Conservation (phyloP, 371 early-diverging fungal species). For the Lichtheimia hyalospora region DNA sequence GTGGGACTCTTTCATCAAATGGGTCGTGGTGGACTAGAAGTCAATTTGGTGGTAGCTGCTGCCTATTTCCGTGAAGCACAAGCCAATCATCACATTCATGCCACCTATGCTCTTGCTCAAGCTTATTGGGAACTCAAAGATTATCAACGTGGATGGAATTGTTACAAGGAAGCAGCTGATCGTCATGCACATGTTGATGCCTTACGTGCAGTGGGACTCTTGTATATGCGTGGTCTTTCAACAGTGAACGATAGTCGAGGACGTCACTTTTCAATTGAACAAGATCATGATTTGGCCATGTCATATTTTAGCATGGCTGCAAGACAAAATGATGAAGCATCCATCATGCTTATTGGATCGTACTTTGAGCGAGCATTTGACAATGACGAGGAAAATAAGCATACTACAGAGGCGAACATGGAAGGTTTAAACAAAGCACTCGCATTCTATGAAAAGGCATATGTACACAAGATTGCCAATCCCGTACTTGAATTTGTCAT, state of each 20-base stretch:
- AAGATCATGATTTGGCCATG: slow-evolving; percentile 17
- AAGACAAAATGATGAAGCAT: slow-evolving; percentile 4
- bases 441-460: slow-evolving; percentile 15
- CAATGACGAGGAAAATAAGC: background rate
- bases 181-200: slow-evolving; percentile 13
- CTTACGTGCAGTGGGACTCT: slow-evolving; percentile 9
- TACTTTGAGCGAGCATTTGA: slow-evolving; percentile 16
- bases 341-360: slow-evolving; percentile 19
- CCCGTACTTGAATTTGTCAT: slow-evolving; percentile 20
- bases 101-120: slow-evolving; percentile 26
- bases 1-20: slow-evolving; percentile 30
- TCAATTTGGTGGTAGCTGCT: slow-evolving; percentile 24
- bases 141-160: slow-evolving; percentile 26
- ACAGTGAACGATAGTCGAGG: background rate
- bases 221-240: slow-evolving; percentile 20
- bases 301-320: slow-evolving; percentile 18
- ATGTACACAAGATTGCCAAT: slow-evolving; percentile 1
- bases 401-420: no score
- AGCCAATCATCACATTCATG: slow-evolving; percentile 27
- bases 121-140: slow-evolving; percentile 20
- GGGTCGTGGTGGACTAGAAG: slow-evolving; percentile 26
- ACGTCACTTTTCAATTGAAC: slow-evolving; percentile 2
- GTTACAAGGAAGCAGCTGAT: slow-evolving; percentile 22
- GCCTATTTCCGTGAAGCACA: slow-evolving; percentile 31
- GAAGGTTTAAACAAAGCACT: slow-evolving; percentile 7